These are phyloP conservation scores for Keqinozyma sinolaborantium DNA, from an alignment of 1,139 yeast species.

Conservation along the genomic window DNA sequence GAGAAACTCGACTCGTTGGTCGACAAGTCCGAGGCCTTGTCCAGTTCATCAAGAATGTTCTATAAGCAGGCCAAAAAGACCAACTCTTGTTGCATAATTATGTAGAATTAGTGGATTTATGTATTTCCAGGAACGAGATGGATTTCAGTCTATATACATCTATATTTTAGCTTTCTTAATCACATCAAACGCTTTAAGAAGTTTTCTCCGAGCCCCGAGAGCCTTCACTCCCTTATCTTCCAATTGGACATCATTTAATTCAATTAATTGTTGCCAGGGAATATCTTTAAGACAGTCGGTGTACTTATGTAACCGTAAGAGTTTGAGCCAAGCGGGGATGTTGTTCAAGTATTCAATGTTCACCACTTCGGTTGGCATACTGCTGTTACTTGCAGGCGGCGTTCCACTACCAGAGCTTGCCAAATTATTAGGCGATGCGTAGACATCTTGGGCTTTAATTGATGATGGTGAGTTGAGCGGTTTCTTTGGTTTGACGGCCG, in stretches of 20 bases:
- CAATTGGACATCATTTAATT: constrained; percentile 63
- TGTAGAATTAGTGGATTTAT: constrained; percentile 31
- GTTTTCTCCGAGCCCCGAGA: constrained; percentile 89
- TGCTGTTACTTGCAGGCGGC: constrained; percentile 18
- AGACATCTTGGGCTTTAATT: not conserved
- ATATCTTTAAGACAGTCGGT: constrained; percentile 77
- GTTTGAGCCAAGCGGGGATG: constrained; percentile 89
- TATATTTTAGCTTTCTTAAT: constrained; percentile 39
- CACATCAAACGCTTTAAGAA: constrained; percentile 85
- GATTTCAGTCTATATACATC: constrained; percentile 6
- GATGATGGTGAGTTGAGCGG: constrained; percentile 9
- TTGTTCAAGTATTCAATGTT: constrained; percentile 65
- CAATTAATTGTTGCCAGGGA: constrained; percentile 77
- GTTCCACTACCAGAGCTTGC: constrained; percentile 2
- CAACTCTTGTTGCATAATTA: constrained; percentile 87
- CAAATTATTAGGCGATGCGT: not conserved
- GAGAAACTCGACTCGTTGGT: constrained; percentile 92
- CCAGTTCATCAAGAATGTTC: constrained; percentile 86
- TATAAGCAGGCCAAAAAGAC: constrained; percentile 98
- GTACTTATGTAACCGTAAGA: constrained; percentile 87
- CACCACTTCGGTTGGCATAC: constrained; percentile 65
- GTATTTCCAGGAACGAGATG: constrained; percentile 12
- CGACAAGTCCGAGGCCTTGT: constrained; percentile 90
- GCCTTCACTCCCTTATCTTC: constrained; percentile 86
- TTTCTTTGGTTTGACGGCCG: constrained; percentile 3